A percentile compares a stretch with the other conserved stretches of the same genome.
phyloP scores from a whole-genome alignment of 139 green algal genomes.

The Bryopsis sp. region DNA sequence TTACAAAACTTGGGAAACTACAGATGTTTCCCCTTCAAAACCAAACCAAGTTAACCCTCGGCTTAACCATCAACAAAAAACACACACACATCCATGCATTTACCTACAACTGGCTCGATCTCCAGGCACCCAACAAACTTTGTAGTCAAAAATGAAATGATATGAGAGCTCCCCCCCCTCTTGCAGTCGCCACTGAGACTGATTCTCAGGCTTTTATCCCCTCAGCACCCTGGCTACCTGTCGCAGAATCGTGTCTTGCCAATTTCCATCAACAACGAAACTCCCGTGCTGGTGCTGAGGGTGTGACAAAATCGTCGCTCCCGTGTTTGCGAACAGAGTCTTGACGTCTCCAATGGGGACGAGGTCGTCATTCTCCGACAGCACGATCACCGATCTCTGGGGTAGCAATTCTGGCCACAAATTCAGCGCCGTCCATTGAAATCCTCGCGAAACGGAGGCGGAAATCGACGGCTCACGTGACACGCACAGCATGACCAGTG shows the following conservation, averaged over 20 bases:
- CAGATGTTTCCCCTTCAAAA: too few species aligned
- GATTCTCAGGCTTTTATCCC: too few species aligned
- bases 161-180: too few species aligned
- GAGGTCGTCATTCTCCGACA: conserved; percentile 1
- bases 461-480: conserved; percentile 5
- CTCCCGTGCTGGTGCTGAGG: not conserved
- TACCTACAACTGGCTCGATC: too few species aligned
- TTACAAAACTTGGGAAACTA: too few species aligned
- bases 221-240: too few species aligned
- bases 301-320: not conserved
- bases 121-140: too few species aligned
- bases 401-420: conserved; percentile 7
- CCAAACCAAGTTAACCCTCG: too few species aligned
- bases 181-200: too few species aligned
- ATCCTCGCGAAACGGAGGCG: conserved; percentile 1
- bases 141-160: too few species aligned
- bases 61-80: too few species aligned
- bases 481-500: not conserved
- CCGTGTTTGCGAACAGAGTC: not conserved
- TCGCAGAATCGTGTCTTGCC: conserved; percentile 14
- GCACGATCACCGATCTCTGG: not conserved
- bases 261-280: not conserved
- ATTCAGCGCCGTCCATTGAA: conserved; percentile 11
- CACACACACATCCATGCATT: too few species aligned
- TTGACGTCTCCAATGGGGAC: conserved; percentile 13